These are phyloP conservation scores for Leccinum subrobustum DNA, from an alignment of 1,284 basidiomycete genomes.

Conservation along the genomic window DNA sequence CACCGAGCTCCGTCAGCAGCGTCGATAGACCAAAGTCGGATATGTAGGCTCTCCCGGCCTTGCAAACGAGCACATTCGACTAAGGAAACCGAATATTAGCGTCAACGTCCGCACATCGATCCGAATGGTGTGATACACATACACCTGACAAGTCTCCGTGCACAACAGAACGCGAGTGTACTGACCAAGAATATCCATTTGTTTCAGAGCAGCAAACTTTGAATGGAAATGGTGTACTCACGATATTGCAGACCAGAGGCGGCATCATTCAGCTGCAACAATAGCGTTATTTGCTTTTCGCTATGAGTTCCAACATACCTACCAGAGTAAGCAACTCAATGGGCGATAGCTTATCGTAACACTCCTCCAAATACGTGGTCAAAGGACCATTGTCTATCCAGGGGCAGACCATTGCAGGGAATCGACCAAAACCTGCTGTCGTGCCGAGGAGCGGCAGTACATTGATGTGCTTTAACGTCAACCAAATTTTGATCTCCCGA, in stretches of 20 bases:
- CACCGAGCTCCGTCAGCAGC: slow-evolving; percentile 18
- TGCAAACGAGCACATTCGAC: slow-evolving; percentile 5
- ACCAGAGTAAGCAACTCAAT: slow-evolving; percentile 4
- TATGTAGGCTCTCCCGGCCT: background rate
- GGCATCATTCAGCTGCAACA: background rate
- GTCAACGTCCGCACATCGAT: background rate
- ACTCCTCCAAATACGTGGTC: slow-evolving; percentile 1
- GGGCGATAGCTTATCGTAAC: background rate
- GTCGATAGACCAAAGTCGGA: slow-evolving; percentile 22
- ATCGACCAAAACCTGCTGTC: slow-evolving; percentile 6
- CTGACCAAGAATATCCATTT: background rate
- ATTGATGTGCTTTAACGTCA: slow-evolving; percentile 6
- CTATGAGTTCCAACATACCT: background rate
- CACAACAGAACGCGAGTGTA: slow-evolving; percentile 12
- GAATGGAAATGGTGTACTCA: slow-evolving; percentile 1
- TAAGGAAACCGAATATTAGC: background rate
- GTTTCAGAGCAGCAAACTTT: background rate
- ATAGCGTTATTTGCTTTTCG: background rate
- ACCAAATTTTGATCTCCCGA: slow-evolving; percentile 15
- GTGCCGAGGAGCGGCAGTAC: slow-evolving; percentile 11
- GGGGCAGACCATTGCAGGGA: slow-evolving; percentile 12
- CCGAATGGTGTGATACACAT: background rate
- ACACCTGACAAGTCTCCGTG: slow-evolving; percentile 18
- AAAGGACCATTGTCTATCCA: slow-evolving; percentile 6
- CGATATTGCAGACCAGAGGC: slow-evolving; percentile 9